Base-by-base conservation (phyloP, 305 asterid species). In the Rubia balearica region DNA sequence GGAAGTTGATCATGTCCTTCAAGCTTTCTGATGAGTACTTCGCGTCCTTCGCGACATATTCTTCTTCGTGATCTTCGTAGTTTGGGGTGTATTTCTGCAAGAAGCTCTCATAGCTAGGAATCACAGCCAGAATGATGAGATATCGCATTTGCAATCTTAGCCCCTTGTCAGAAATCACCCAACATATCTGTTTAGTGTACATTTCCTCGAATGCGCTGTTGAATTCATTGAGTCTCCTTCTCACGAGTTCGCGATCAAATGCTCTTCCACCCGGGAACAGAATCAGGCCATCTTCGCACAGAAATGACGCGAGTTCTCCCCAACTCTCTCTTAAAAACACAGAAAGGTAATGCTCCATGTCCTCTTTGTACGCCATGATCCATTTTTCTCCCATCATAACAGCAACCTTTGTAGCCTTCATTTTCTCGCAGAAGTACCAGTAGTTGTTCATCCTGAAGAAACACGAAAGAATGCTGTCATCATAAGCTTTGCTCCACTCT, bases 201-300 rank as follows among this genome's bases (percentile, higher is more conserved):
- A 85, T 77, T n/a, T 82, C 82, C 1, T 93, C 94, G 6, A 93
- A 87, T 4, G 87, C 88, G 66, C 76, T 87, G 17, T 79, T 73
- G 85, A 93, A 89, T 45, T 77, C 79, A 6, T 65, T n/a, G n/a
- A 87, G 60, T 80, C 91, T 84, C 79, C 73, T 85, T 82, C 75
- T 82, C 24, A 79, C 88, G 66, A 91, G 81, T 41, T 79, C 75
- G 6, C 81, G 81, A 66, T 87, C 88, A 62, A 87, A 68, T 67
- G 96, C 96, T 77, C 96, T 84, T 3, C 94, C 98, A 6, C 90
- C 89, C 0, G 90, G 94, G 78, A 85, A 91, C 77, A 88, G 71
- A 81, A 74, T 76, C 68, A 89, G 77, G 67, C 76, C 95, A 63
- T 85, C 96, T 65, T 89, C 88, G 0, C 74, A 65, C 68, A 92